Percentiles rank a stretch among this genome's conserved stretches.
Conservation (phyloP, 192 early-diverging fungal species). For the Pecoramyces ruminantium region DNA sequence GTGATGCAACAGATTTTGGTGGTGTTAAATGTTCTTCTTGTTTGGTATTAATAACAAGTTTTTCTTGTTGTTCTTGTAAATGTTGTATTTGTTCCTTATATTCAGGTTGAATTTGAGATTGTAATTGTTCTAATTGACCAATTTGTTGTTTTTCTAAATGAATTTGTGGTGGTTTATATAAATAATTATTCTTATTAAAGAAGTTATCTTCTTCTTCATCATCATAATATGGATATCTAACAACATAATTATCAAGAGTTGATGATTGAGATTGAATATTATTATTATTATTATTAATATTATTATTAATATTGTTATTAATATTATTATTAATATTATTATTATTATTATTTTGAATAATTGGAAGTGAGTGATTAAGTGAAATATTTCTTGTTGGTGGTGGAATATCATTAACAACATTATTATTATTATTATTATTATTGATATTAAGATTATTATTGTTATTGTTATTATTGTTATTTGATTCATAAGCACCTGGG, state of each 20-base stretch:
- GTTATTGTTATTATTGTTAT: no score
- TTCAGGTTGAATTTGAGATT: background rate
- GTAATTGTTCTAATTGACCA: background rate
- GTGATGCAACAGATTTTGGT: background rate
- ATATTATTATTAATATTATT: background rate
- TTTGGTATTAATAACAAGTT: background rate
- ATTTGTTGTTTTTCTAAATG: background rate
- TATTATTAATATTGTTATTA: background rate
- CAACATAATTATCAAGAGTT: background rate
- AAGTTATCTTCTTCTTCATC: background rate
- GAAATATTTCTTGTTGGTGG: background rate
- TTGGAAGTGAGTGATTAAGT: background rate
- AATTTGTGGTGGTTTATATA: background rate
- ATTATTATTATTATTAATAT: background rate
- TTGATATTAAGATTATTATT: no score
- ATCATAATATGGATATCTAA: background rate
- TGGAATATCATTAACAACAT: background rate
- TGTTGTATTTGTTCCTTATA: background rate
- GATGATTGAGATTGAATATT: background rate
- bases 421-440: background rate
- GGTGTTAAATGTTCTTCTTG: background rate
- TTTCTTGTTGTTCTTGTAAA: background rate
- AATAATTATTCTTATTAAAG: background rate
- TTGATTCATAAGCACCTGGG: background rate
- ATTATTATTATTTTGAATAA: background rate